Conservation (phyloP, 352 stramenopile genomes). For the Ophiocytium majus region DNA sequence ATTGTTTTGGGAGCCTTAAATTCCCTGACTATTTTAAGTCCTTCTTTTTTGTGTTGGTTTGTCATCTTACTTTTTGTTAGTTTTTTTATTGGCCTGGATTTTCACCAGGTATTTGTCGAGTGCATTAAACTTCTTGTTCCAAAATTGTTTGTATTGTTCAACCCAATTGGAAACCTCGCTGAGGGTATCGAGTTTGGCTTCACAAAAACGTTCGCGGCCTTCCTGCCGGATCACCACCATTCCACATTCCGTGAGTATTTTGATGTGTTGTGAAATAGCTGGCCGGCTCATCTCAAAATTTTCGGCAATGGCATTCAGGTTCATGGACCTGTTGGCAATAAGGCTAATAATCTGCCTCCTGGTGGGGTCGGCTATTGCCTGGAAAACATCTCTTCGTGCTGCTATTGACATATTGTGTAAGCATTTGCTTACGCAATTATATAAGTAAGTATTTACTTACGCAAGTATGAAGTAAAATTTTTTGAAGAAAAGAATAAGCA, state of each 20-base stretch:
- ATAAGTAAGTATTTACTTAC: no score
- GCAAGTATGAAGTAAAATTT: no score
- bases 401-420: not conserved
- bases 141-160: not conserved
- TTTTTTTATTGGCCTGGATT: not conserved
- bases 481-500: no score
- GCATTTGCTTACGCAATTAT: no score
- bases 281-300: not conserved
- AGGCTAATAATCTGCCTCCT: not conserved
- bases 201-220: not conserved
- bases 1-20: not conserved
- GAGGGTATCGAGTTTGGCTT: not conserved
- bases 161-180: not conserved
- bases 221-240: not conserved
- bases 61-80: not conserved
- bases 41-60: not conserved
- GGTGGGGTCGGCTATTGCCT: conserved; percentile 5
- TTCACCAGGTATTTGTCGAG: not conserved
- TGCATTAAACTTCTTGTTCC: conserved; percentile 4
- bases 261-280: not conserved
- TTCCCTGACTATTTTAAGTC: not conserved
- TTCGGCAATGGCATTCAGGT: not conserved
- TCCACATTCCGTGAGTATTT: conserved; percentile 9
- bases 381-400: not conserved
- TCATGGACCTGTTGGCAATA: not conserved